Evolutionary conservation across 176 grass and related monocot genomes (phyloP).

Genomic region (Elaeis guineensis): DNA sequence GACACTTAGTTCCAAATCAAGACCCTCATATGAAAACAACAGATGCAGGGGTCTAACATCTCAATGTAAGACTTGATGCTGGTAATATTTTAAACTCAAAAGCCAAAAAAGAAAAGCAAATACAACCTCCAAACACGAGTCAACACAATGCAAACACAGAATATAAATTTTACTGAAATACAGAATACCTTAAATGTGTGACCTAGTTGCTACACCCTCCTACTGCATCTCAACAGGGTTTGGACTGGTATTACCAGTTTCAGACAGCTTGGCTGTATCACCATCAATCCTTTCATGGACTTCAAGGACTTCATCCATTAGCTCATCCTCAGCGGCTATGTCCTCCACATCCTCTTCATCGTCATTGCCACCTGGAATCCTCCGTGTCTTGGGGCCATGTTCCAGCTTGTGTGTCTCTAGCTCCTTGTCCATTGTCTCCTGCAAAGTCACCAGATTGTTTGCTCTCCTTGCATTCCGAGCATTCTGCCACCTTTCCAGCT

Average conservation of each 20-base stretch:
- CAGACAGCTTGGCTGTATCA: constrained; percentile 38
- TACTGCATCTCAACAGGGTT: background rate
- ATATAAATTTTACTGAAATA: no score
- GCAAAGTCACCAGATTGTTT: constrained; percentile 45
- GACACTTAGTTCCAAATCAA: no score
- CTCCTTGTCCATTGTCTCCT: constrained; percentile 91
- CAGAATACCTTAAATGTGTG: no score
- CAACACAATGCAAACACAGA: no score
- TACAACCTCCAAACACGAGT: no score
- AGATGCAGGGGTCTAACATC: no score
- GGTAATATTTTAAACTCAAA: no score
- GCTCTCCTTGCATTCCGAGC: constrained; percentile 47
- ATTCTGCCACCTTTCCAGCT: constrained; percentile 86
- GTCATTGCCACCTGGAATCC: constrained; percentile 47
- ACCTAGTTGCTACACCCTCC: no score
- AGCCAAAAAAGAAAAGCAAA: no score
- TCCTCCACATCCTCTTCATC: constrained; percentile 86
- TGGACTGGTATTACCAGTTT: constrained; percentile 28
- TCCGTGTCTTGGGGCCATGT: constrained; percentile 78
- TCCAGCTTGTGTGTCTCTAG: constrained; percentile 78
- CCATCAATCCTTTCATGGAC: constrained; percentile 39
- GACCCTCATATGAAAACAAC: no score
- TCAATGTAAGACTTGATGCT: no score
- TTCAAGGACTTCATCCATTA: constrained; percentile 84
- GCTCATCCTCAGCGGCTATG: constrained; percentile 61